Base-by-base conservation (phyloP, 495 filamentous ascomycete genomes). In the Aspergillus nidulans region DNA sequence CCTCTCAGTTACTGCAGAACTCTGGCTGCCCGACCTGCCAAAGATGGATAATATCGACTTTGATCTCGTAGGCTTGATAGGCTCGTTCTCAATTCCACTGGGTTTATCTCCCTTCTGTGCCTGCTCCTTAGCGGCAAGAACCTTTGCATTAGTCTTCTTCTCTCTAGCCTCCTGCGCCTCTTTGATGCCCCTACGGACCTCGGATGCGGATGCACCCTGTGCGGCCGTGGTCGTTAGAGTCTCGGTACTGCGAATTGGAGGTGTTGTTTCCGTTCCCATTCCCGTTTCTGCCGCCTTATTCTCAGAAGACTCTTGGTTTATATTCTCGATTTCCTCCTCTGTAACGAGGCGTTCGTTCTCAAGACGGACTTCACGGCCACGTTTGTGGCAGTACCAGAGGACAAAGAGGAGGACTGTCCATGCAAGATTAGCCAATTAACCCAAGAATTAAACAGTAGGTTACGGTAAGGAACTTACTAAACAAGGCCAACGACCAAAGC, bases 321-420 rank as follows among this genome's bases (percentile, higher is more conserved):
- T 55, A 59, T 71, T 69, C 12, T 56, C 62, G 38, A 77, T 73
- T 55, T 80, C 75, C 26, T 71, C 71, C 52, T 80, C 77, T 1
- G 75, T 77, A n/a, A 79, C 75, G 10, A 75, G 61, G 7, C 77
- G 77, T 68, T 92, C 89, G 56, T 76, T 81, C 62, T 90, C 89
- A 1, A 96, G 77, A 32, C 94, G 77, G 13, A 84, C 84, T 71
- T 98, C 94, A 15, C 82, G 81, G 32, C 94, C 94, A 13, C 94
- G 84, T 69, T 96, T 96, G 67, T 97, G 88, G 69, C 90, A 97
- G 68, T 98, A 98, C 92, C 92, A 98, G 55, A 97, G 81, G 46
- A 92, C 88, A 65, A 92, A 90, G 26, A 98, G 71, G 12, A 98
- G 76, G 55, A 97, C 88, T 91, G 58, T 8, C n/a, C 13, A 24